Base-by-base conservation (phyloP, 331 rosid species). In the Quercus lobata region DNA sequence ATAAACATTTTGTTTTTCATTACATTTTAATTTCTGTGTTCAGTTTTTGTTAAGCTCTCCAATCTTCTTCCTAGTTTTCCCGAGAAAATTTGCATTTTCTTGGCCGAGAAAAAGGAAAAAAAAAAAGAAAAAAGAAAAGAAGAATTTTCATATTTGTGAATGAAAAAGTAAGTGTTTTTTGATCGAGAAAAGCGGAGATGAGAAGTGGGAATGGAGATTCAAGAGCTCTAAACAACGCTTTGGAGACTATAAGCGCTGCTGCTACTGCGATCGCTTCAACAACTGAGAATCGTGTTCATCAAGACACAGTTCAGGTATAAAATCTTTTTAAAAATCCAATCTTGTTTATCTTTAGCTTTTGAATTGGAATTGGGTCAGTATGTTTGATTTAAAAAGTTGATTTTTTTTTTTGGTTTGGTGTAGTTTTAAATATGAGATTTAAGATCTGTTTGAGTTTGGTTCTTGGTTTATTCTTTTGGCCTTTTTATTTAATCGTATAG, bases 191-290 rank as follows among this genome's bases (percentile, higher is more conserved):
- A 37, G 15, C 62, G 54, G 85, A 81, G 77, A 93, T 87, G 94
- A 90, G 88, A 73, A 81, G 91, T 18, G 69, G 30, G 30, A 75
- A 80, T 80, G 86, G 84, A 49, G 89, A 93, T 65, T 83, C 66
- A 6, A 79, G 88, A 81, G 79, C 81, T 66, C 71, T 71, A 18
- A 80, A 72, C 86, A 92, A 78, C 86, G 82, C 98, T 76, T 77
- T 93, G 57, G 93, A 92, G 18, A 96, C 97, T 72, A 90, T 96
- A 14, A 91, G 88, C 92, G 98, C 99, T 69, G 99, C 98, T 58
- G 99, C 99, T 17, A 83, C 88, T 71, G 97, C 89, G 74, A 93
- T 96, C 76, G 93, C 92, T 10, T 73, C 91, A n/a, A 83, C 89
- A n/a, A 83, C 89, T 3, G 97, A 90, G 30, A 84, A 85, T 81